Base-by-base conservation (phyloP, 2,329 filamentous ascomycete species). In the Paecilomyces formosus region DNA sequence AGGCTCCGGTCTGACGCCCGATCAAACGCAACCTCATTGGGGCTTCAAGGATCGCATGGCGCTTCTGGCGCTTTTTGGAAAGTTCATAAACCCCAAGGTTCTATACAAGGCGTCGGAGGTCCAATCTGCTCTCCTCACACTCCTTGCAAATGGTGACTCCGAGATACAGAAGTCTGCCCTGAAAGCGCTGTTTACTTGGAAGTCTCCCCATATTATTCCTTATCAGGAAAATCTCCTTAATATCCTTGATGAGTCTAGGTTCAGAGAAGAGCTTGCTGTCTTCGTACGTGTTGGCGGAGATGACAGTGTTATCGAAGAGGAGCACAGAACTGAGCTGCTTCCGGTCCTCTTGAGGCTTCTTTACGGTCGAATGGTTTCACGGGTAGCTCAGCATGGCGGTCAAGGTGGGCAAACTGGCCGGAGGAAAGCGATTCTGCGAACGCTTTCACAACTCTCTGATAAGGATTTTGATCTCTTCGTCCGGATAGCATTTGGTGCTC, bases 191-290 rank as follows among this genome's bases (percentile, higher is more conserved):
- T 80, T 97, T 56, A 85, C 91, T 0, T 99, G 94, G 93, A 97
- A 96, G 72, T 84, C 89, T 59, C 81, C 87, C 1, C 85, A 82
- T 8, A 80, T 99, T 55, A 82, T 82, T 60, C 82, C 86, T 0
- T 96, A 97, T 68, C 85, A 92, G 66, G 92, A 97, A 65, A 90
- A 92, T 65, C 76, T 99, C 24, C 82, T 91, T 61, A 92, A 91
- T 65, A 80, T 99, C 1, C 82, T 97, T 8, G 94, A 99, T 64
- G 94, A 97, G 62, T 87, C 89, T 24, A 85, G 90, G 54, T 96
- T 97, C 76, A 90, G 92, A 68, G 94, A 97, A 68, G 93, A 97
- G 70, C 82, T 99, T n/a, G 88, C 91, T 0, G 85, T 94, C 3
- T 88, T 99, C 63, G 82, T 99, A 56, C 88, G 91, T 68, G 84